Evolutionary conservation across 1,139 yeast genomes (phyloP), one percentile per base, ranked within the genome.

Genomic region (Geotrichum macrosporum): DNA sequence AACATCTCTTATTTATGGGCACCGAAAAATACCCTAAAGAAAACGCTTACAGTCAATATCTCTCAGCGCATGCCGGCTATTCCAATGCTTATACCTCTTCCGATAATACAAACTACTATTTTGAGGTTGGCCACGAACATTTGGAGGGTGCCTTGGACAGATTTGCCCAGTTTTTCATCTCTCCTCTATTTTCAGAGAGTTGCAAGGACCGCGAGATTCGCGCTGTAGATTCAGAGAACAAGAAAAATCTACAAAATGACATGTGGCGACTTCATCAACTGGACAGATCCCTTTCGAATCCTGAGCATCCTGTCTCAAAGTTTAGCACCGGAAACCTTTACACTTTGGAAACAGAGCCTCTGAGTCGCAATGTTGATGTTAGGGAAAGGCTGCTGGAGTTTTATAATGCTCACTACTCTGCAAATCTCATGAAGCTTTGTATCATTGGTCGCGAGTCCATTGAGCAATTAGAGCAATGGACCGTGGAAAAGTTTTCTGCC

Each of bases 1-100:
- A 92, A 68, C 98, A 92, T 67, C 72, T 92, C 56, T 71, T 92
- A 52, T 92, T 92, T 64, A 87, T 92, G 96, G 98, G 98, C n/a
- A 89, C 97, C 3, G 73, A 77, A 56, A 89, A 88, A 66, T 92
- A 83, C 60, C 98, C 98, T 0, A 73, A 76, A 51, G 98, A 92
- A 64, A 88, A 87, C 64, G 97, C 87, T 57, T 92, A 92, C 65
- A 74, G 82, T 39, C 77, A 81, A 47, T 92, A 76, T 63, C 70
- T 92, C 52, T 75, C 94, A 5, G 80, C 83, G 52, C 94, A 78
- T 55, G 76, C 79, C 34, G 84, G 84, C 26, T 67, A 69, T 36
- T 75, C 80, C 19, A 86, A 86, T 60, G 98, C 98, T 0, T 92
- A 82, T 64, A 92, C 98, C 0, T 80, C 95, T 1, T 72, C 89